phyloP scores from a whole-genome alignment of 2,329 filamentous ascomycete genomes.

The Raffaelea deltoideospora region DNA sequence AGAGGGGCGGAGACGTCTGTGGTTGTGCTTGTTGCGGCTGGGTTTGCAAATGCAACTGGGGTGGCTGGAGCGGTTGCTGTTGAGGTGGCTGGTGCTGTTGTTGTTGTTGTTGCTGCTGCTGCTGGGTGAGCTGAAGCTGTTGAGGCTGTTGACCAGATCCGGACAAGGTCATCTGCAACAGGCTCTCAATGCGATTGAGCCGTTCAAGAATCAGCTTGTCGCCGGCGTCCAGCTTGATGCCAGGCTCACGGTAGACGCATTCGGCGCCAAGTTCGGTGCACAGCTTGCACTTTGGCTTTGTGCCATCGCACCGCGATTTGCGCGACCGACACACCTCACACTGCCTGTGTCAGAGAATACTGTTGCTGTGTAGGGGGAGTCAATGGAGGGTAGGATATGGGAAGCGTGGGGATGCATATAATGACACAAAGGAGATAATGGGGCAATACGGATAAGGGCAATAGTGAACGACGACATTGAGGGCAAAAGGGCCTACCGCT shows the following conservation, averaged over 20 bases:
- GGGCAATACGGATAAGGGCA: slow-evolving; percentile 3
- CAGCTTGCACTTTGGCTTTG: slow-evolving; percentile 69
- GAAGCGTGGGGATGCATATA: too few species aligned
- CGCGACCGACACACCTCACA: slow-evolving; percentile 70
- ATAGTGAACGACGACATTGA: slow-evolving; percentile 2
- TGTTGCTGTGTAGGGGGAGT: too few species aligned
- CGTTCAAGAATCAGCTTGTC: slow-evolving; percentile 76
- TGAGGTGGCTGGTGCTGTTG: neutral
- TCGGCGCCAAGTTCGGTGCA: slow-evolving; percentile 71
- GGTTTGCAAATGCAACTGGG: slow-evolving; percentile 23
- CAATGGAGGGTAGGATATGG: too few species aligned
- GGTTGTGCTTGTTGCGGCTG: slow-evolving; percentile 14
- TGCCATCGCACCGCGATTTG: slow-evolving; percentile 67
- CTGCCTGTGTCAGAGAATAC: slow-evolving; percentile 23
- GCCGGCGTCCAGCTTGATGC: slow-evolving; percentile 74
- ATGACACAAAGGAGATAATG: slow-evolving; percentile 7
- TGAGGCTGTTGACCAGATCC: too few species aligned
- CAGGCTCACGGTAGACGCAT: slow-evolving; percentile 72
- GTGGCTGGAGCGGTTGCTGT: neutral
- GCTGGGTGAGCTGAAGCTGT: too few species aligned
- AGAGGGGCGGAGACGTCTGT: neutral
- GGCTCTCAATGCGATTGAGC: slow-evolving; percentile 59
- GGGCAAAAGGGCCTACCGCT: slow-evolving; percentile 32
- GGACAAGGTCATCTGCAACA: slow-evolving; percentile 59
- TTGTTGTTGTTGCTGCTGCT: slow-evolving; percentile 21